Percentiles rank a stretch among this genome's conserved stretches.
Conservation (phyloP, 257 asterid species). For the Forsythia suspensa region DNA sequence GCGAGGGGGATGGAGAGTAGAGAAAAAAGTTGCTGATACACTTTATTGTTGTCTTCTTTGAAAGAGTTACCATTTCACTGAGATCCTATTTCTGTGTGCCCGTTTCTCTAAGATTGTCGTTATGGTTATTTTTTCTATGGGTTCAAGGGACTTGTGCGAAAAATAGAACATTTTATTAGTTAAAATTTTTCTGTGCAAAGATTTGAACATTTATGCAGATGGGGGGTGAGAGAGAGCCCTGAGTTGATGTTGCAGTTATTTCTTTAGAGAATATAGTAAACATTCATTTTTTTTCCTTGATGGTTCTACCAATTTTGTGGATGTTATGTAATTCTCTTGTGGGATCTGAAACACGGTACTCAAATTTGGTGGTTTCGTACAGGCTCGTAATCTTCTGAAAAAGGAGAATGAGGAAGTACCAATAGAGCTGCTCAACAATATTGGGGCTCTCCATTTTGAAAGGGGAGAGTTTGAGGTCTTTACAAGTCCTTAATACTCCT, state of each 20-base stretch:
- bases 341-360: conserved; percentile 16
- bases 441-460: conserved; percentile 89
- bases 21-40: background rate
- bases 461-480: conserved; percentile 94
- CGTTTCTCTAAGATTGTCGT: background rate
- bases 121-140: background rate
- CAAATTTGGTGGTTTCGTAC: conserved; percentile 33
- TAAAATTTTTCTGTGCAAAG: background rate
- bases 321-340: conserved; percentile 9
- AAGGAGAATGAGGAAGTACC: conserved; percentile 81
- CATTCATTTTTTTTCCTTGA: conserved; percentile 2
- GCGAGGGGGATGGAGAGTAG: background rate
- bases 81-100: background rate
- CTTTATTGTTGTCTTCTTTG: background rate
- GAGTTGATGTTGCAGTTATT: background rate
- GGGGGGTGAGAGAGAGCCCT: conserved; percentile 7
- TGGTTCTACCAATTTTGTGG: conserved; percentile 22
- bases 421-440: conserved; percentile 81
- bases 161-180: background rate
- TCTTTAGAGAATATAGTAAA: background rate
- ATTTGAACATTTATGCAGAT: background rate
- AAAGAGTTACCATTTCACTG: background rate
- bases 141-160: background rate
- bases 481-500: conserved; percentile 25
- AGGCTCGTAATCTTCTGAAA: conserved; percentile 86